A percentile compares a stretch with the other conserved stretches of the same genome.
Conservation (phyloP, 352 stramenopile genomes). For the Phytophthora tubulina region DNA sequence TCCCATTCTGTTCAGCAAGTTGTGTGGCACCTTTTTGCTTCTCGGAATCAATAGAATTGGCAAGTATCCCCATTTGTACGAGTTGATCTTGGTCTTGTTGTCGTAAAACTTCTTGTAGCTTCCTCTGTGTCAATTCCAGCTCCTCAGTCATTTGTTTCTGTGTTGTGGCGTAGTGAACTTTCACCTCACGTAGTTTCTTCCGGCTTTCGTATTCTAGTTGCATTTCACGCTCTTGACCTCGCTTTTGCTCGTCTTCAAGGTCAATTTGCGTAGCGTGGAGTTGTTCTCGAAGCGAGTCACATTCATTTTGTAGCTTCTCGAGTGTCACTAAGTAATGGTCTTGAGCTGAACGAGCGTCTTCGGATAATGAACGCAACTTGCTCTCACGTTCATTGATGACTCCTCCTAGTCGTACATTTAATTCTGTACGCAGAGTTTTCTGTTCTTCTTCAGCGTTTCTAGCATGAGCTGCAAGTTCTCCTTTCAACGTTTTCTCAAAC, state of each 20-base stretch:
- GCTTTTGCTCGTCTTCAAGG: conserved; percentile 50
- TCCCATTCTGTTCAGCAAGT: conserved; percentile 57
- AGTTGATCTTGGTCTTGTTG: conserved; percentile 78
- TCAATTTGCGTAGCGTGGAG: conserved; percentile 44
- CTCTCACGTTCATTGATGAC: conserved; percentile 45
- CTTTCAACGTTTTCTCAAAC: conserved; percentile 50
- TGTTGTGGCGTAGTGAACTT: conserved; percentile 20
- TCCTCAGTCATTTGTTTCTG: conserved; percentile 37
- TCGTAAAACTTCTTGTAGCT: conserved; percentile 59
- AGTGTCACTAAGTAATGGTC: conserved; percentile 68
- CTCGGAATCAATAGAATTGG: conserved; percentile 52
- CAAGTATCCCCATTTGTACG: conserved; percentile 63
- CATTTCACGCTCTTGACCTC: conserved; percentile 45
- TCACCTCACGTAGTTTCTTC: conserved; percentile 25
- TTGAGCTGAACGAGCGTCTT: conserved; percentile 55
- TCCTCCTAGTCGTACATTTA: conserved; percentile 37
- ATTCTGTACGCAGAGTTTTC: conserved; percentile 42
- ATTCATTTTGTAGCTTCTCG: conserved; percentile 59
- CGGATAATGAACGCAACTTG: conserved; percentile 40
- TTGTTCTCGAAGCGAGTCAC: conserved; percentile 42
- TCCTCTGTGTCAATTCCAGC: conserved; percentile 48
- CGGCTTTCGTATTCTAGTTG: conserved; percentile 41
- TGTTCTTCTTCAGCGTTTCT: conserved; percentile 40
- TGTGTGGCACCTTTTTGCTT: conserved; percentile 53
- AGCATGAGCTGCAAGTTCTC: conserved; percentile 29